Conservation (phyloP, 768 basidiomycete species). For the Leucosporidium yakuticum region DNA sequence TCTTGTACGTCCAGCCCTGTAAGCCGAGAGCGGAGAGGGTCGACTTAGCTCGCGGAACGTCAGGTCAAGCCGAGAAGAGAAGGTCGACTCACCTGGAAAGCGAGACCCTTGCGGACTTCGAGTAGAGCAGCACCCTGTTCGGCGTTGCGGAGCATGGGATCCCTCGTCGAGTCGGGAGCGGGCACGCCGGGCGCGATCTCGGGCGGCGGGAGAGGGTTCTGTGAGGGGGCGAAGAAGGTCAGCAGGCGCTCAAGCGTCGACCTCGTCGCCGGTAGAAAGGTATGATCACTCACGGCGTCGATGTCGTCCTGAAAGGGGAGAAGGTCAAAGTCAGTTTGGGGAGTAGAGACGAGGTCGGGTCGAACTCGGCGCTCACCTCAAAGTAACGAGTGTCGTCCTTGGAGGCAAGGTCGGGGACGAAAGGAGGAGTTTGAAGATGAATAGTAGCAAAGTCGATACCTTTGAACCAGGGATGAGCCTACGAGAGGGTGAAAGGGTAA, state of each 20-base stretch:
- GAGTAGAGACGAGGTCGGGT: conserved; percentile 79
- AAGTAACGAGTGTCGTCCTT: conserved; percentile 88
- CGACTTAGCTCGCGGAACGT: neutral
- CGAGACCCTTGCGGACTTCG: conserved; percentile 81
- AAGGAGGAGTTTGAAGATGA: conserved; percentile 76
- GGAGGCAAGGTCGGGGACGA: conserved; percentile 71
- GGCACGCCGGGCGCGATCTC: conserved; percentile 66
- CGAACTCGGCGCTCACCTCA: conserved; percentile 80
- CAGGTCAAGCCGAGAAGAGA: neutral
- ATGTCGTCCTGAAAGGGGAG: conserved; percentile 62
- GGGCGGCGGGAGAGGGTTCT: conserved; percentile 69
- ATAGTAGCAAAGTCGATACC: conserved; percentile 87
- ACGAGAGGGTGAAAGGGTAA: neutral
- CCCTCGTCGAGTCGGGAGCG: conserved; percentile 69
- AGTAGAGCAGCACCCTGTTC: conserved; percentile 79
- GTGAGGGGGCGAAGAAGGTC: neutral
- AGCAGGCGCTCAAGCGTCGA: neutral
- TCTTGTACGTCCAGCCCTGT: conserved; percentile 18
- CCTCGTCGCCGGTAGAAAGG: neutral
- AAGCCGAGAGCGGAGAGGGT: neutral
- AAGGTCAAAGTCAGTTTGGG: conserved; percentile 74
- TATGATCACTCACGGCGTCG: neutral
- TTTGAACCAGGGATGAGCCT: conserved; percentile 85
- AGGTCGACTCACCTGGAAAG: conserved; percentile 53
- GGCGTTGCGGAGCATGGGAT: conserved; percentile 79